Base-by-base conservation (phyloP, 2,329 filamentous ascomycete species). In the Diaporthe sp. region DNA sequence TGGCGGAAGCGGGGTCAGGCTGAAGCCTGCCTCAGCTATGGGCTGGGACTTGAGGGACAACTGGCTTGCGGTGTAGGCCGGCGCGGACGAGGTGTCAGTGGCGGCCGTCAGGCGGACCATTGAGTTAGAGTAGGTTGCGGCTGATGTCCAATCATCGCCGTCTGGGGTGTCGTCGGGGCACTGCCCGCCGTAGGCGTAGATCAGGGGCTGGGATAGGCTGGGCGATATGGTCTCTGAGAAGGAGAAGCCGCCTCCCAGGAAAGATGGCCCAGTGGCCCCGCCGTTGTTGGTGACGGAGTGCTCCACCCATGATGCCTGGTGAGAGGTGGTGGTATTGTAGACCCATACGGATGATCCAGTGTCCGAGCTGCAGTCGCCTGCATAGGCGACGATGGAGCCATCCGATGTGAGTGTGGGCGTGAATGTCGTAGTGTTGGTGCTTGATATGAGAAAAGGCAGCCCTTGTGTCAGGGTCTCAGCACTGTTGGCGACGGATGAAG, bases 141-240 rank as follows among this genome's bases (percentile, higher is more conserved):
- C 83, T 2, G 90, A 89, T 77, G 94, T 90, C 93, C 95, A 95
- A 25, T 85, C 83, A 1, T 81, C 79, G 42, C 87, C 87, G 25
- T 31, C 53, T 9, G 85, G 81, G 25, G 84, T 81, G 28, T 86
- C 83, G 3, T 79, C 78, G 3, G 93, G 93, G 80, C 96, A 98
- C 95, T 98, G 98, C 79, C 96, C 96, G 49, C 95, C 96, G 83
- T 98, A 98, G 9, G 93, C 86, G 81, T 95, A 98, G 28, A 94
- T 85, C 15, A 87, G 87, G 0, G 91, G 89, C 58, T 87, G 84
- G 13, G 89, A 88, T 76, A 89, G 85, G 39, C 85, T 82, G 0
- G 89, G 90, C 51, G 87, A 87, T 63, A 91, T 85, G 49, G 87
- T 89, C 44, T 88, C 88, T 28, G 94, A 93, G 82, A 95, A 98